Evolutionary conservation across 768 basidiomycete genomes (phyloP).

Genomic region (Pleurotus giganteus): DNA sequence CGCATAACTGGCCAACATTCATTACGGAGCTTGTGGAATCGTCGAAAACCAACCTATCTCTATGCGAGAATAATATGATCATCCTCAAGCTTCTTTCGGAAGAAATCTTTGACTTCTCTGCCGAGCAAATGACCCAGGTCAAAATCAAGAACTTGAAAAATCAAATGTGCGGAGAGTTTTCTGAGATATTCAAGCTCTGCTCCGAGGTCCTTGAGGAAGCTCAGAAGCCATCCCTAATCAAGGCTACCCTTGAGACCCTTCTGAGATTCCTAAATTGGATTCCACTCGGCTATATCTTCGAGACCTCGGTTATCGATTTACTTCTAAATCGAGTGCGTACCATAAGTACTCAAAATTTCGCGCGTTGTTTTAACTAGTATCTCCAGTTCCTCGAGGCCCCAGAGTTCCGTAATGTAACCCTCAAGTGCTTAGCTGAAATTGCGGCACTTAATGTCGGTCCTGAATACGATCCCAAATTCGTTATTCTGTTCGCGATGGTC

Average conservation of each 20-base stretch:
- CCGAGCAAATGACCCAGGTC: conserved; percentile 97
- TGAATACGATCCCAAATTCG: conserved; percentile 98
- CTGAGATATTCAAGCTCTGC: conserved; percentile 97
- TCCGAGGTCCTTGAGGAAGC: conserved; percentile 96
- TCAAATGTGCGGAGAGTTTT: conserved; percentile 96
- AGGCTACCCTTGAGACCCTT: conserved; percentile 90
- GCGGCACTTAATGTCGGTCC: conserved; percentile 91
- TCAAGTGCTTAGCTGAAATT: conserved; percentile 96
- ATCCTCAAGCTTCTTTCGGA: conserved; percentile 96
- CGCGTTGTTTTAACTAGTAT: conserved; percentile 13
- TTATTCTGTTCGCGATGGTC: conserved; percentile 95
- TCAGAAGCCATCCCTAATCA: conserved; percentile 93
- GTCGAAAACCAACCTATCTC: conserved; percentile 91
- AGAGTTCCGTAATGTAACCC: conserved; percentile 95
- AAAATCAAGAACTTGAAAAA: conserved; percentile 98
- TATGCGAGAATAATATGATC: conserved; percentile 99
- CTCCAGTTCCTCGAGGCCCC: conserved; percentile 91
- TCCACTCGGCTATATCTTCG: conserved; percentile 97
- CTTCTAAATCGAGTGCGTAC: conserved; percentile 82
- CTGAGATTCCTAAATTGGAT: conserved; percentile 99
- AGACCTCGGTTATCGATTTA: conserved; percentile 95
- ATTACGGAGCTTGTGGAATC: conserved; percentile 97
- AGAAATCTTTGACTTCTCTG: conserved; percentile 98
- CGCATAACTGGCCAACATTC: conserved; percentile 98
- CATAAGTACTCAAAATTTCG: conserved; percentile 4